Percentiles rank a stretch among this genome's conserved stretches.
Evolutionary conservation across 2,329 filamentous ascomycete species (phyloP).

Genomic region (Sporothrix schenckii): DNA sequence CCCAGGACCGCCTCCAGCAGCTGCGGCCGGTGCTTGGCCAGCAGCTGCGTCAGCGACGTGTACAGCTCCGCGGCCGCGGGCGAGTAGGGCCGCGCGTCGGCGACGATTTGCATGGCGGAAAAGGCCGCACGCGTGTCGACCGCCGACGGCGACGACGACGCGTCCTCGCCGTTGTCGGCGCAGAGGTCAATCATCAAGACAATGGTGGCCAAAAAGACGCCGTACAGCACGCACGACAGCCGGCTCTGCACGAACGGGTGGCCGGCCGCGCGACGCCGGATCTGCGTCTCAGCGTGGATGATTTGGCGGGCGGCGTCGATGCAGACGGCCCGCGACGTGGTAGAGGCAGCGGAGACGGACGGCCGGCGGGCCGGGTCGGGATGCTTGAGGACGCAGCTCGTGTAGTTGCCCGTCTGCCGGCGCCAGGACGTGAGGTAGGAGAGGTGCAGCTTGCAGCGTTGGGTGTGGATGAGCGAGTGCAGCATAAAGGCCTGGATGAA

Average conservation of each 20-base stretch:
- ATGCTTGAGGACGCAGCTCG: too few species aligned
- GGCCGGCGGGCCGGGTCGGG: background rate
- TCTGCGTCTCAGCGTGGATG: constrained; percentile 22
- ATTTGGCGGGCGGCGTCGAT: constrained; percentile 29
- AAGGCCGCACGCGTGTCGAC: constrained; percentile 7
- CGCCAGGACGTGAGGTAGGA: constrained; percentile 41
- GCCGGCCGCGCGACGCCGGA: background rate
- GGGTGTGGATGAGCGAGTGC: constrained; percentile 45
- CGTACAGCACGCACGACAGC: constrained; percentile 28
- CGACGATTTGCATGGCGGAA: constrained; percentile 27
- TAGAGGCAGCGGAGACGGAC: background rate
- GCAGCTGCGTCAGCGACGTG: constrained; percentile 24
- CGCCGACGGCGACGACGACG: background rate
- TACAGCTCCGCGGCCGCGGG: constrained; percentile 27
- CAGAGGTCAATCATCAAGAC: constrained; percentile 31
- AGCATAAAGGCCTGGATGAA: constrained; percentile 47
- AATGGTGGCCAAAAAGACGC: constrained; percentile 28
- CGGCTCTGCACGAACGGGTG: constrained; percentile 27
- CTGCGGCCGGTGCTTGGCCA: constrained; percentile 26
- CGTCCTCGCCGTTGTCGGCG: background rate
- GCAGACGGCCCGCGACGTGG: constrained; percentile 22
- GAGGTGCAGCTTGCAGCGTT: constrained; percentile 47
- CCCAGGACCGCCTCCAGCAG: background rate
- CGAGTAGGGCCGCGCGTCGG: constrained; percentile 23
- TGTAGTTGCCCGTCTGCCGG: background rate